These are phyloP conservation scores for Mycocalia duriaeana DNA, from an alignment of 1,284 basidiomycete species.

Conservation along the genomic window DNA sequence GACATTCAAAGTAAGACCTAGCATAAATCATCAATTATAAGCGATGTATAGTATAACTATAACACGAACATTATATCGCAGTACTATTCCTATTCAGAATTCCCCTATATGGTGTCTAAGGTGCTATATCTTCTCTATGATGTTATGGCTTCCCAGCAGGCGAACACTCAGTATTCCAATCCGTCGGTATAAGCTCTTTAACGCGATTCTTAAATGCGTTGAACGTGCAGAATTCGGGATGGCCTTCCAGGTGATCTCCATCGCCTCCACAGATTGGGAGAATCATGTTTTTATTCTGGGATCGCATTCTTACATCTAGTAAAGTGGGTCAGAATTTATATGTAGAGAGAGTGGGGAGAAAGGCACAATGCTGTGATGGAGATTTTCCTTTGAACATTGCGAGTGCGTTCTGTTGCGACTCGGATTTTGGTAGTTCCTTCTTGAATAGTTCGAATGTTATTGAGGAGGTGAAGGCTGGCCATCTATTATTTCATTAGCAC, in stretches of 20 bases:
- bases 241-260: conserved; percentile 66
- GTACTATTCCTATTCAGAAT: too few species aligned
- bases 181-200: conserved; percentile 54
- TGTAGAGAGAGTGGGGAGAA: too few species aligned
- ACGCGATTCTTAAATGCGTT: conserved; percentile 61
- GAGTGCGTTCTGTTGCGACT: conserved; percentile 11
- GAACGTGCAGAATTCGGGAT: conserved; percentile 75
- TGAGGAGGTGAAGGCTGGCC: conserved; percentile 71
- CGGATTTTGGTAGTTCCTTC: conserved; percentile 13
- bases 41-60: too few species aligned
- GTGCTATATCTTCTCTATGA: too few species aligned
- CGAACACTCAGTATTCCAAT: conserved; percentile 63
- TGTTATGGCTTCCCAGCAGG: conserved; percentile 18
- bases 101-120: background rate
- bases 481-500: conserved; percentile 33
- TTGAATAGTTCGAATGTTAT: conserved; percentile 73
- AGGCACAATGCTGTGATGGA: conserved; percentile 41
- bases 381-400: conserved; percentile 22
- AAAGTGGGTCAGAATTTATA: too few species aligned
- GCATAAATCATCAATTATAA: too few species aligned
- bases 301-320: conserved; percentile 70
- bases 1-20: too few species aligned
- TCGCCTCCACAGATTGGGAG: conserved; percentile 65
- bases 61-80: too few species aligned
- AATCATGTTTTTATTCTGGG: conserved; percentile 64